These are phyloP conservation scores for Reutealis trisperma DNA, from an alignment of 345 rosid genomes.

Conservation along the genomic window DNA sequence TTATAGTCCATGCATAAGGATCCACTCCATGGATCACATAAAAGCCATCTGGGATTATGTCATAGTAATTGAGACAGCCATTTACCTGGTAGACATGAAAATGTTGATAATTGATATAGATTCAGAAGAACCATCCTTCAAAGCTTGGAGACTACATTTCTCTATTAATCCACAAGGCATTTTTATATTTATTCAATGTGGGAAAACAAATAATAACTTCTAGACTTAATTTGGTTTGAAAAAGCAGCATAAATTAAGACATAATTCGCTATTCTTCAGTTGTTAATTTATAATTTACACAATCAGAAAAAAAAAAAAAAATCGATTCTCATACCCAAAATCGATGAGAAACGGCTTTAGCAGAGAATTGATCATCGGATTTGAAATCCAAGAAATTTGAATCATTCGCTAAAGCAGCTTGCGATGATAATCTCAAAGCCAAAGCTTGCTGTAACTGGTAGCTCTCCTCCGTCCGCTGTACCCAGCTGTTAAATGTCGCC, in stretches of 20 bases:
- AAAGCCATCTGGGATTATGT: slow-evolving; percentile 34
- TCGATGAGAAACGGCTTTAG: slow-evolving; percentile 25
- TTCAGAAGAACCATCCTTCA: no score
- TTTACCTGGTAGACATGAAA: slow-evolving; percentile 22
- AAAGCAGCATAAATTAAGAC: neutral
- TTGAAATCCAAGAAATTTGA: slow-evolving; percentile 17
- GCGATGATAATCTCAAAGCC: slow-evolving; percentile 26
- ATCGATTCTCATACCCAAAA: slow-evolving; percentile 22
- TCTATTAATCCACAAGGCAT: no score
- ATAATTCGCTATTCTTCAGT: no score
- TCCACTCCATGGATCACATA: slow-evolving; percentile 32
- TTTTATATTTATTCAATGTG: no score
- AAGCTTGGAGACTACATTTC: no score
- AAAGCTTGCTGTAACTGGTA: slow-evolving; percentile 30
- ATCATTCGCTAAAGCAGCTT: slow-evolving; percentile 27
- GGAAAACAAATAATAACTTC: no score
- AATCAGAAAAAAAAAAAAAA: no score
- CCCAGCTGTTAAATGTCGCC: slow-evolving; percentile 25
- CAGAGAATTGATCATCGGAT: slow-evolving; percentile 9
- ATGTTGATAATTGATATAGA: no score
- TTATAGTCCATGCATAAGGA: slow-evolving; percentile 31
- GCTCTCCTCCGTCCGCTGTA: slow-evolving; percentile 31
- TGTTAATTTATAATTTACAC: no score
- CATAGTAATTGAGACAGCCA: slow-evolving; percentile 26
- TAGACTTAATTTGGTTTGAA: no score